Base-by-base conservation (phyloP, 257 asterid genomes). In the Nicotiana tomentosiformis region DNA sequence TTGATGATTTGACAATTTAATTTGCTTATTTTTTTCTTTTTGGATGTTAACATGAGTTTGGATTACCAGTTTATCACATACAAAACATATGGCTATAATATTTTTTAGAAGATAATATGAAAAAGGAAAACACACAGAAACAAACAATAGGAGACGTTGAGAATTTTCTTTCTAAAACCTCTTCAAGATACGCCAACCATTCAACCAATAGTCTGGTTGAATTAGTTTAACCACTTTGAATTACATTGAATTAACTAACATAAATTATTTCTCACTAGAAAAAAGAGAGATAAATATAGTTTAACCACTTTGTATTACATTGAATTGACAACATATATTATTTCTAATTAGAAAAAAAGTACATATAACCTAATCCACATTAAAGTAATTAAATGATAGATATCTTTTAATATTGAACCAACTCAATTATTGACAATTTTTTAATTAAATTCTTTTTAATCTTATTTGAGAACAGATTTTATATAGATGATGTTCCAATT, bases 401-500 rank as follows among this genome's bases (percentile, higher is more conserved):
- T 56, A 26, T 66, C 46, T 29, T 15, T 1, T 33, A 1, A 43
- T 23, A 68, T 66, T 7, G 2, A 46, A 26, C 62, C 43, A 43
- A 5, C 62, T 49, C 80, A 74, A 23, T 74, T 49, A 74, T 49
- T 74, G 62, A 74, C 4, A 69, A 11, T 16, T 46, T n/a, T 29
- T 81, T 55, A 0, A 16, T 69, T 61, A 26, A 17, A 12, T 64
- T 8, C 2, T 61, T 72, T 10, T 58, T 66, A 5, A 9, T 70
- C 14, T 32, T 5, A 23, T 74, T 74, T 74, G 80, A 14, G 5
- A 81, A 78, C 87, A 95, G 99, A 92, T 95, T 95, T 86, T 95
- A 89, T 84, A 91, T 94, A 1, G 99, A 95, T 35, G 91, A 94
- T 77, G 80, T 93, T 60, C 99, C 99, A 10, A 90, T 95, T 4